phyloP scores from a whole-genome alignment of 2,329 filamentous ascomycete genomes.

The Fusarium lyarnte region DNA sequence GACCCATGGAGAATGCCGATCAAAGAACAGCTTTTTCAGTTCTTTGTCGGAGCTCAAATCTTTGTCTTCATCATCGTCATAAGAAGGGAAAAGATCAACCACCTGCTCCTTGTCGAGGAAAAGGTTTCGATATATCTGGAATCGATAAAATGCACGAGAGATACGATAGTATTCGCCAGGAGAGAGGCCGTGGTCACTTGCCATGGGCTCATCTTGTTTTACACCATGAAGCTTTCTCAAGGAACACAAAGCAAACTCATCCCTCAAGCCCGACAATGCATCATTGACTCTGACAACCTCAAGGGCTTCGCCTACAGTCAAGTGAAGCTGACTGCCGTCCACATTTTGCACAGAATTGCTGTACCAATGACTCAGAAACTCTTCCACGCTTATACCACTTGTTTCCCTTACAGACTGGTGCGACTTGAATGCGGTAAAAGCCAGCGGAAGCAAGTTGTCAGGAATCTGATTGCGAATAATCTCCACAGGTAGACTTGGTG shows the following conservation, averaged over 20 bases:
- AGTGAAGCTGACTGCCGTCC: conserved; percentile 5
- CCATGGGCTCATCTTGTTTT: conserved; percentile 4
- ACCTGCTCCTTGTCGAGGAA: conserved; percentile 20
- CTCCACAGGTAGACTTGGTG: conserved; percentile 29
- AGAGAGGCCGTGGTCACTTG: conserved; percentile 2
- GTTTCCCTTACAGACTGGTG: conserved; percentile 13
- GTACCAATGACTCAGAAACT: conserved; percentile 30
- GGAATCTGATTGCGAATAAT: conserved; percentile 33
- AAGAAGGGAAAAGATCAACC: not conserved
- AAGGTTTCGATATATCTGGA: conserved; percentile 38
- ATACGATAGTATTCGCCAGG: conserved; percentile 23
- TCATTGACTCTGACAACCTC: conserved; percentile 26
- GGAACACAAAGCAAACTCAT: conserved; percentile 13
- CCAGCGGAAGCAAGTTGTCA: conserved; percentile 20
- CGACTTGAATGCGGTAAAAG: conserved; percentile 29
- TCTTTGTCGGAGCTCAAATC: not conserved
- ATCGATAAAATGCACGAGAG: conserved; percentile 35
- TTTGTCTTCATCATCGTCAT: not conserved
- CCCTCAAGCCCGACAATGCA: conserved; percentile 7
- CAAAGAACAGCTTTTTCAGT: conserved; percentile 37
- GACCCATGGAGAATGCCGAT: conserved; percentile 34
- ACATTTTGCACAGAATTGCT: conserved; percentile 7
- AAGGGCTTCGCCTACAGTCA: conserved; percentile 28
- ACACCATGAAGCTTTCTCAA: conserved; percentile 29
- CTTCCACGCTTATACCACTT: not conserved